These are phyloP conservation scores for Penicillium egyptiacum DNA, from an alignment of 495 filamentous ascomycete genomes.

Conservation along the genomic window DNA sequence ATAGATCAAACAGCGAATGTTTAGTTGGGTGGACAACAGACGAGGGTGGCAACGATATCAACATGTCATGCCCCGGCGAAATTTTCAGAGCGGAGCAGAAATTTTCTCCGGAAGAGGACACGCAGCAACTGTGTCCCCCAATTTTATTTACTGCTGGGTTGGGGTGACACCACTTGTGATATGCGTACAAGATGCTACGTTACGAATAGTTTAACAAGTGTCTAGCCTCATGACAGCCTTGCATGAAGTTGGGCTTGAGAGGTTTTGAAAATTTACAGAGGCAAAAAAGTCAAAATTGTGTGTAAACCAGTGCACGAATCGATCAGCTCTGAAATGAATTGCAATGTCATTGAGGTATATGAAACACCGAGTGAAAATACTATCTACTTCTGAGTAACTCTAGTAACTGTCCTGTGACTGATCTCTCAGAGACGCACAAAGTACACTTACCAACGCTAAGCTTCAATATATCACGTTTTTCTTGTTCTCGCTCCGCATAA, in stretches of 20 bases:
- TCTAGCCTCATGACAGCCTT: neutral
- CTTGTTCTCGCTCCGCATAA: conserved; percentile 1
- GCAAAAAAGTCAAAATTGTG: neutral
- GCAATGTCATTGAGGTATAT: conserved; percentile 10
- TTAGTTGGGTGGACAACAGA: neutral
- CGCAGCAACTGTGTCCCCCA: neutral
- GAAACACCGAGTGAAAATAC: conserved; percentile 9
- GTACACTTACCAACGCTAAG: conserved; percentile 9
- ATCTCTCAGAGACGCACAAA: neutral
- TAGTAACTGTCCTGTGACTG: neutral
- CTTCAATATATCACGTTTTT: conserved; percentile 11
- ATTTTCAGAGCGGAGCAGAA: neutral
- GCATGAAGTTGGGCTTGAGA: neutral
- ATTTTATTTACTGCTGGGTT: too few species aligned
- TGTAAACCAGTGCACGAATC: conserved; percentile 2
- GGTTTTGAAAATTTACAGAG: neutral
- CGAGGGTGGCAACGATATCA: neutral
- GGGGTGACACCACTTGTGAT: neutral
- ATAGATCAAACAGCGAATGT: neutral
- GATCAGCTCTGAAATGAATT: conserved; percentile 4
- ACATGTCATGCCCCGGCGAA: neutral
- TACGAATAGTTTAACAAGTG: neutral
- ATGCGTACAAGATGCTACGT: neutral
- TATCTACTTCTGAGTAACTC: conserved; percentile 9
- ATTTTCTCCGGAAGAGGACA: neutral